phyloP scores from a whole-genome alignment of 768 basidiomycete species.

The Hysterangium stoloniferum region DNA sequence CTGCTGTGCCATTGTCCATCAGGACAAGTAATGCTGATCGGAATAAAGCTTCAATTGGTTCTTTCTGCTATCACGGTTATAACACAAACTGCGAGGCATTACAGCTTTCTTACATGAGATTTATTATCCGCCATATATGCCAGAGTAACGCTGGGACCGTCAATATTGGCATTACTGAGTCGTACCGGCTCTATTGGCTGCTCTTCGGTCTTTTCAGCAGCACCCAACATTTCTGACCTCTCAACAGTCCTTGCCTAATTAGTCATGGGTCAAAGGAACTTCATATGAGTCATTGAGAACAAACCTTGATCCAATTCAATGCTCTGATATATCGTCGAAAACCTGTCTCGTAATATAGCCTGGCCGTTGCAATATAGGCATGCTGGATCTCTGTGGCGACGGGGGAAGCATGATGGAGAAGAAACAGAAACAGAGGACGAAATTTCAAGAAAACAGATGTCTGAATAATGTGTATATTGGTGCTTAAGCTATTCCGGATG shows the following conservation, averaged over 20 bases:
- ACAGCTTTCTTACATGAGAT: conserved; percentile 56
- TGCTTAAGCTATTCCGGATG: conserved; percentile 73
- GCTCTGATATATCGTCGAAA: conserved; percentile 85
- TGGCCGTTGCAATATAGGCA: conserved; percentile 73
- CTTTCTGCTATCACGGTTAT: conserved; percentile 44
- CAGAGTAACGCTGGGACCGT: conserved; percentile 73
- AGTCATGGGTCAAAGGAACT: background rate
- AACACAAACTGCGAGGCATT: background rate
- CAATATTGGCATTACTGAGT: conserved; percentile 60
- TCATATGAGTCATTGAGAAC: conserved; percentile 10
- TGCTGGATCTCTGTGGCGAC: conserved; percentile 86
- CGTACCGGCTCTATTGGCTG: conserved; percentile 43
- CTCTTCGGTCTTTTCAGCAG: conserved; percentile 33
- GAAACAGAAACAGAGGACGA: conserved; percentile 70
- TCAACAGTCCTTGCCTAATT: conserved; percentile 59
- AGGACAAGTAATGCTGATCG: conserved; percentile 84
- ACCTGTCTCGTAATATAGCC: conserved; percentile 92
- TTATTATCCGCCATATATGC: conserved; percentile 90
- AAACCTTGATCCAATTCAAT: conserved; percentile 70
- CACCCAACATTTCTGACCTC: conserved; percentile 55
- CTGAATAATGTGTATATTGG: conserved; percentile 91
- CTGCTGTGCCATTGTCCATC: conserved; percentile 90
- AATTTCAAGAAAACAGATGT: conserved; percentile 82
- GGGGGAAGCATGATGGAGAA: conserved; percentile 71
- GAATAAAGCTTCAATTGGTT: conserved; percentile 73